Conservation (phyloP, 1,284 basidiomycete genomes). For the Ceratobasidium sp. region DNA sequence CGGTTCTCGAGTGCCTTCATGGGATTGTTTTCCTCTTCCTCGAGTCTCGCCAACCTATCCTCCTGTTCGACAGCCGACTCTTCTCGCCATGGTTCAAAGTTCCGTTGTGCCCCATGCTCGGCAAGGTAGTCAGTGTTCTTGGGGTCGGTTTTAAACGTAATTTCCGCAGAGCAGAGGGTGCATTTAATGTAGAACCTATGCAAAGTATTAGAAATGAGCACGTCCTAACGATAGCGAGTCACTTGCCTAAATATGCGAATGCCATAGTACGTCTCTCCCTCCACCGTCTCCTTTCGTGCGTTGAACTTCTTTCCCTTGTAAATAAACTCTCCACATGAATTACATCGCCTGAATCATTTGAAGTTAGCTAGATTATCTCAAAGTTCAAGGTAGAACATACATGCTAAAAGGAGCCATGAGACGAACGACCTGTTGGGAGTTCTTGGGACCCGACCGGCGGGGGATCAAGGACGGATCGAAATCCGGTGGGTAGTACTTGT, state of each 20-base stretch:
- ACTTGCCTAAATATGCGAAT: conserved; percentile 85
- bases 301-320: conserved; percentile 99
- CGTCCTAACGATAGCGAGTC: neutral
- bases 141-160: conserved; percentile 99
- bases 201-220: neutral
- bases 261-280: conserved; percentile 96
- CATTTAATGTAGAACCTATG: conserved; percentile 78
- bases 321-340: conserved; percentile 96
- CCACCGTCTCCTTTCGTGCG: conserved; percentile 96
- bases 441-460: conserved; percentile 85
- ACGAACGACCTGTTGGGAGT: conserved; percentile 94
- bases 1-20: conserved; percentile 97
- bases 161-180: conserved; percentile 94
- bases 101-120: conserved; percentile 92
- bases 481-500: conserved; percentile 93
- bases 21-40: conserved; percentile 91
- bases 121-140: conserved; percentile 95
- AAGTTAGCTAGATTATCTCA: conserved; percentile 36
- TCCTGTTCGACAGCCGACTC: conserved; percentile 74
- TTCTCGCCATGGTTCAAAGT: conserved; percentile 92
- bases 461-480: conserved; percentile 98
- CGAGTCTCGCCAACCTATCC: conserved; percentile 76
- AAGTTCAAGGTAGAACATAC: conserved; percentile 53
- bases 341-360: conserved; percentile 72
- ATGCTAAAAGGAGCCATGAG: conserved; percentile 99